Evolutionary conservation across 495 filamentous ascomycete genomes (phyloP), one percentile per base, ranked within the genome.

Genomic region (Xylaria palmicola): DNA sequence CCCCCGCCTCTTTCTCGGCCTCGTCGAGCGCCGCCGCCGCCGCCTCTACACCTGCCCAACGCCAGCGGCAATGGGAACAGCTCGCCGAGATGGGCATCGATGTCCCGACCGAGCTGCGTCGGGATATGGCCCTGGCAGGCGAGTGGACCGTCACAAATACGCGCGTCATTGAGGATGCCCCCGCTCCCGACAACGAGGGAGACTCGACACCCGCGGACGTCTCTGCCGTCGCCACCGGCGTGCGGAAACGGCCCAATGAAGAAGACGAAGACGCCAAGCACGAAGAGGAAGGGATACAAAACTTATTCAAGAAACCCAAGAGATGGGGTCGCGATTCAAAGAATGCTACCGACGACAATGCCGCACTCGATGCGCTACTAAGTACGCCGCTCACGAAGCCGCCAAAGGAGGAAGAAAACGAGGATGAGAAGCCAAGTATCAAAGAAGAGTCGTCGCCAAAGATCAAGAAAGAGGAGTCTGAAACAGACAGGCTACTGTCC

Each of bases 81-180:
- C 78, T 99, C 2, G 91, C 87, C 4, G 90, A 88, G 50, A 84
- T 99, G 81, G 94, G 94, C 0, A 85, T 99, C 43, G 83, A 84
- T 17, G 84, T 98, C 34, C 94, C 94, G 10, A 86, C 92, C 29
- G 88, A 93, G 66, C 86, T 86, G 64, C 79, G 91, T 52, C 74
- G 79, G 6, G 88, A 92, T 56, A 86, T 97, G 85, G 92, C 92
- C 4, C 82, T 97, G 78, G 87, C 87, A n/a, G 91, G 94, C 20
- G 89, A 94, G 45, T 99, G 94, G 94, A 82, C 90, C 67, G 88
- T 87, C 6, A 83, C 90, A 1, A 81, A 83, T 3, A 84, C 87
- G 68, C 72, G 75, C 60, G 68, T 79, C 15, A 66, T 81, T 26
- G 39, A 65, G 15, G 54, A 69, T 36, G 37, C 40, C 30, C 57